These are phyloP conservation scores for Leccinum incarnatum DNA, from an alignment of 768 basidiomycete genomes.

Conservation along the genomic window DNA sequence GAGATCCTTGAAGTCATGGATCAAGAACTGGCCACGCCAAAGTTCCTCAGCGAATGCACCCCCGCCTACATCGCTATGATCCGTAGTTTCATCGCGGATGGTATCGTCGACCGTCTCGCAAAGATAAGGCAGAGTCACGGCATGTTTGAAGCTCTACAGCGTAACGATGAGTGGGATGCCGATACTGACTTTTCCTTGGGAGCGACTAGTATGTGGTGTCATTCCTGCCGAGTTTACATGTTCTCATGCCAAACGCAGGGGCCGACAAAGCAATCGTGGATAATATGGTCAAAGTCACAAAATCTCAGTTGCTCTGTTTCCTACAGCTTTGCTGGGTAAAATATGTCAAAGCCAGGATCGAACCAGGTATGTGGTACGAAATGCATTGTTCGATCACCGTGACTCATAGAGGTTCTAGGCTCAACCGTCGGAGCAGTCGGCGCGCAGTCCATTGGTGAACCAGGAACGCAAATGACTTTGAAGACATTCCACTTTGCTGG, in stretches of 20 bases:
- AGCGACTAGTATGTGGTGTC: conserved; percentile 54
- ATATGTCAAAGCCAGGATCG: conserved; percentile 94
- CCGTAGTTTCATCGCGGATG: conserved; percentile 64
- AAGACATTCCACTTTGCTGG: conserved; percentile 99
- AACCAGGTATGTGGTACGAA: conserved; percentile 61
- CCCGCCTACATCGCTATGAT: conserved; percentile 66
- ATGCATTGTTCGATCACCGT: background rate
- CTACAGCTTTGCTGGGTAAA: conserved; percentile 86
- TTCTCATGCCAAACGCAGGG: conserved; percentile 35
- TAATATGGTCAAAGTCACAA: conserved; percentile 88
- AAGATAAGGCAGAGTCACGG: conserved; percentile 66
- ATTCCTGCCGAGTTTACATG: background rate
- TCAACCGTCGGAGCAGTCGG: conserved; percentile 98
- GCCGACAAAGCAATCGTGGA: conserved; percentile 76
- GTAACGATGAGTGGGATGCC: conserved; percentile 72
- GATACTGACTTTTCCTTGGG: conserved; percentile 75
- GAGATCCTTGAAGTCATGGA: conserved; percentile 78
- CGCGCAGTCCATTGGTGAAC: conserved; percentile 98
- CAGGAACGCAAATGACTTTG: conserved; percentile 98
- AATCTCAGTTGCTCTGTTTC: conserved; percentile 74
- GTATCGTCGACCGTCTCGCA: conserved; percentile 65
- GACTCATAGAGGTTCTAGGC: conserved; percentile 41
- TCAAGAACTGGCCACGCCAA: conserved; percentile 51
- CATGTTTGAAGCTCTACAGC: conserved; percentile 80
- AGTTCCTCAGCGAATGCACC: conserved; percentile 68